Conservation (phyloP, 345 rosid genomes). For the Aquilaria malaccensis region DNA sequence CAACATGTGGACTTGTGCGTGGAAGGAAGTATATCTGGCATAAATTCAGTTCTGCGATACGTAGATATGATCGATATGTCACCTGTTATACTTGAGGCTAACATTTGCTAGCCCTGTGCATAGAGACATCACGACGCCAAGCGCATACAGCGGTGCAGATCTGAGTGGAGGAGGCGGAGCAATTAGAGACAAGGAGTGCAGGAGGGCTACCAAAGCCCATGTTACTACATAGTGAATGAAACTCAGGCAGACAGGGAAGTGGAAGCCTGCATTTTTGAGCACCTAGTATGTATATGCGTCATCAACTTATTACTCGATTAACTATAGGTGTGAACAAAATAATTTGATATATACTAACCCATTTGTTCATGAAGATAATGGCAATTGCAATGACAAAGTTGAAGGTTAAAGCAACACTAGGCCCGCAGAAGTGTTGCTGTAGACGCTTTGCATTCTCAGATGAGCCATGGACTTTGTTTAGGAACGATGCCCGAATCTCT, state of each 20-base stretch:
- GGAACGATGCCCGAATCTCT: slow-evolving; percentile 34
- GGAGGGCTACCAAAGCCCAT: slow-evolving; percentile 4
- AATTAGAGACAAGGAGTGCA: slow-evolving; percentile 8
- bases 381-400: slow-evolving; percentile 26
- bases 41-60: not conserved
- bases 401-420: slow-evolving; percentile 24
- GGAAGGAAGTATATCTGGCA: too few species aligned
- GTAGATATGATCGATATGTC: not conserved
- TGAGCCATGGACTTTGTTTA: slow-evolving; percentile 25
- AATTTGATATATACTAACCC: slow-evolving; percentile 3
- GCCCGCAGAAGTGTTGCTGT: slow-evolving; percentile 30
- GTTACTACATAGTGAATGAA: slow-evolving; percentile 15
- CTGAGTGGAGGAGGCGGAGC: slow-evolving; percentile 13
- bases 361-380: slow-evolving; percentile 27
- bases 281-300: not conserved
- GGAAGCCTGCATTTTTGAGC: slow-evolving; percentile 13
- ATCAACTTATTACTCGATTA: too few species aligned
- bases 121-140: slow-evolving; percentile 16
- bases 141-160: slow-evolving; percentile 2
- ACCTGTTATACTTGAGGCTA: slow-evolving; percentile 16
- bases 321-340: too few species aligned
- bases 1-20: too few species aligned
- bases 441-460: slow-evolving; percentile 24
- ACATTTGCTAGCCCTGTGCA: slow-evolving; percentile 17
- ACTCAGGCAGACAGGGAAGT: slow-evolving; percentile 9